Evolutionary conservation across 1,139 yeast species (phyloP).

Genomic region (Pichia inconspicua): DNA sequence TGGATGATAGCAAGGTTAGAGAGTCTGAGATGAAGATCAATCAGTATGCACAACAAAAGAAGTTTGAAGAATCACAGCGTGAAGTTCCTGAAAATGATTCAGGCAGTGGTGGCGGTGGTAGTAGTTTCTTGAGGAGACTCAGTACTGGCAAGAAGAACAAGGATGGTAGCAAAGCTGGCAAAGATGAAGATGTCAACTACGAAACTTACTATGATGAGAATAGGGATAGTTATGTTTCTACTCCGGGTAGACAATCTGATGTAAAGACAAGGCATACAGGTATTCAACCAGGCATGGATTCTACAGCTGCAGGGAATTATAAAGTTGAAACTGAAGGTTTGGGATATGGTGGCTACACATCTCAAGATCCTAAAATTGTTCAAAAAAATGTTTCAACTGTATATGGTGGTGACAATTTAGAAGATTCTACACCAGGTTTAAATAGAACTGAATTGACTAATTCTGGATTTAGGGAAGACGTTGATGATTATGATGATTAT

Average conservation of each 20-base stretch:
- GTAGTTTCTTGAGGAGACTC: not conserved
- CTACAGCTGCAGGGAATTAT: not conserved
- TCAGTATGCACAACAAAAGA: not conserved
- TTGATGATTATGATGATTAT: not conserved
- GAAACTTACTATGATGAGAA: not conserved
- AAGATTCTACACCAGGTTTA: not conserved
- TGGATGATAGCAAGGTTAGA: slow-evolving; percentile 14
- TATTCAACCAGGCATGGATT: not conserved
- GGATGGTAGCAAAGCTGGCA: not conserved
- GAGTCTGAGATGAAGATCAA: slow-evolving; percentile 7
- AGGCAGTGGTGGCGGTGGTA: not conserved
- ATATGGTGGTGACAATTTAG: not conserved
- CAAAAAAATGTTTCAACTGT: not conserved
- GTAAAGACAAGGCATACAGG: not conserved
- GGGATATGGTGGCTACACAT: not conserved
- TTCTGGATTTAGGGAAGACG: not conserved
- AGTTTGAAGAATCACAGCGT: not conserved
- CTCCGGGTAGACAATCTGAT: not conserved
- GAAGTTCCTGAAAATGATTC: not conserved
- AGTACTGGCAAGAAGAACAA: slow-evolving; percentile 1
- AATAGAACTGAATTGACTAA: not conserved
- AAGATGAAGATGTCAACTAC: not conserved
- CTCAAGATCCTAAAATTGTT: not conserved
- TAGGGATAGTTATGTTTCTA: not conserved
- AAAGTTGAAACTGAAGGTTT: not conserved